phyloP scores from a whole-genome alignment of 352 stramenopile genomes.

The Phytopythium montanum region DNA sequence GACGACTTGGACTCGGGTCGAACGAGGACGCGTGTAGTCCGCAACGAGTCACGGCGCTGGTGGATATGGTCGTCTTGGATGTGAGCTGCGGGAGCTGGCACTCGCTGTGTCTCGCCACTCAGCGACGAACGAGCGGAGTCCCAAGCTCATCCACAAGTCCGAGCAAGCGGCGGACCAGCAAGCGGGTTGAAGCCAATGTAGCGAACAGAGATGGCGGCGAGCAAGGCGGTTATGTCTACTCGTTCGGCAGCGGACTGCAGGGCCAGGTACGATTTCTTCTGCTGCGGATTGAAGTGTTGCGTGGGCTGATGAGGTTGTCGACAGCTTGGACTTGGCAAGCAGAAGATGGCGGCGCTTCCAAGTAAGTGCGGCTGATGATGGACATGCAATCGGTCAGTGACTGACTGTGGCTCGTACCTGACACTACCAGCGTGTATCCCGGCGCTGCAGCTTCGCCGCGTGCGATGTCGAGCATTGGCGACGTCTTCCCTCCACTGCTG shows the following conservation, averaged over 20 bases:
- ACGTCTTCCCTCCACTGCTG: conserved; percentile 58
- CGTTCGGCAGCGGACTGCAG: conserved; percentile 66
- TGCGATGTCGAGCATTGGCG: conserved; percentile 43
- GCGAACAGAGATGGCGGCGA: not conserved
- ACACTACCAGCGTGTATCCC: conserved; percentile 43
- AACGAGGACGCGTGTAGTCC: conserved; percentile 40
- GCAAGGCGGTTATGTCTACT: conserved; percentile 46
- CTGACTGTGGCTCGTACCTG: not conserved
- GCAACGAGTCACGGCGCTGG: conserved; percentile 41
- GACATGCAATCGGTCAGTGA: not conserved
- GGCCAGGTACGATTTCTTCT: conserved; percentile 34
- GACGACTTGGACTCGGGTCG: conserved; percentile 79
- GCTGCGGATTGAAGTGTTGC: not conserved
- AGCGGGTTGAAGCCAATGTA: not conserved
- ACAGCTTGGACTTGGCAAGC: conserved; percentile 63
- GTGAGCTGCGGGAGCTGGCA: conserved; percentile 67
- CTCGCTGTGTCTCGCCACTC: conserved; percentile 54
- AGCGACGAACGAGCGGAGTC: conserved; percentile 11
- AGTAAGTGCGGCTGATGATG: conserved; percentile 32
- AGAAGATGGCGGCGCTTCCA: conserved; percentile 54
- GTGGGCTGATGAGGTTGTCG: not conserved
- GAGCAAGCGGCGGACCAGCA: conserved; percentile 2
- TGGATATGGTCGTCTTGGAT: conserved; percentile 50
- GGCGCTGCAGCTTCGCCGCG: conserved; percentile 40
- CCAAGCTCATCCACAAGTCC: not conserved